These are phyloP conservation scores for Lathyrus tuberosus DNA, from an alignment of 306 rosid genomes.

Conservation along the genomic window DNA sequence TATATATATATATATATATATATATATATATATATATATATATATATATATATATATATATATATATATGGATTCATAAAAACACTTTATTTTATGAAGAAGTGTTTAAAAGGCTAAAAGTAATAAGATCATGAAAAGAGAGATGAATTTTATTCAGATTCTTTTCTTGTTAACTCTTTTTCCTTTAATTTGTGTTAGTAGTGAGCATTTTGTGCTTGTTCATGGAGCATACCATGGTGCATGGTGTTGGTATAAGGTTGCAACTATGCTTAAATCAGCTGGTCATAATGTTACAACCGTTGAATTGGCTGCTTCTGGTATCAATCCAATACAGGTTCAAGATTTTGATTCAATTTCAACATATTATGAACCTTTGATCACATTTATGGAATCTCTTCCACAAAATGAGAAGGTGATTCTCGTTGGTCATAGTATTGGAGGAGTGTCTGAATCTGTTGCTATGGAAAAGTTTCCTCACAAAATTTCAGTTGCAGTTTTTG, in stretches of 20 bases:
- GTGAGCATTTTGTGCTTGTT: constrained; percentile 50
- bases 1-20: too few relatives aligned
- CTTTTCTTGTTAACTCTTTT: constrained; percentile 21
- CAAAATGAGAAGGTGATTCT: constrained; percentile 39
- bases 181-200: not conserved
- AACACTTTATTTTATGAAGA: too few relatives aligned
- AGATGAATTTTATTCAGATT: constrained; percentile 19
- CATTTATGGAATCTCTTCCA: constrained; percentile 45
- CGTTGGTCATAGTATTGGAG: constrained; percentile 53
- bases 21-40: too few relatives aligned
- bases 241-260: constrained; percentile 67
- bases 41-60: too few relatives aligned
- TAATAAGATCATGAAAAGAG: not conserved
- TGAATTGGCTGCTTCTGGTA: constrained; percentile 54
- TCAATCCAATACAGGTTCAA: constrained; percentile 46
- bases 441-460: constrained; percentile 37
- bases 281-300: constrained; percentile 53
- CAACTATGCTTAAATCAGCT: constrained; percentile 30
- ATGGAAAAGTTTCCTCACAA: constrained; percentile 59
- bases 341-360: constrained; percentile 46
- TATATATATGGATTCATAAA: too few relatives aligned
- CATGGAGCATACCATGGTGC: constrained; percentile 63
- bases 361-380: constrained; percentile 48
- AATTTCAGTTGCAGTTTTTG: constrained; percentile 49
- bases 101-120: not conserved